These are phyloP conservation scores for Cyclotella distinguenda DNA, from an alignment of 108 stramenopile genomes.

Conservation along the genomic window DNA sequence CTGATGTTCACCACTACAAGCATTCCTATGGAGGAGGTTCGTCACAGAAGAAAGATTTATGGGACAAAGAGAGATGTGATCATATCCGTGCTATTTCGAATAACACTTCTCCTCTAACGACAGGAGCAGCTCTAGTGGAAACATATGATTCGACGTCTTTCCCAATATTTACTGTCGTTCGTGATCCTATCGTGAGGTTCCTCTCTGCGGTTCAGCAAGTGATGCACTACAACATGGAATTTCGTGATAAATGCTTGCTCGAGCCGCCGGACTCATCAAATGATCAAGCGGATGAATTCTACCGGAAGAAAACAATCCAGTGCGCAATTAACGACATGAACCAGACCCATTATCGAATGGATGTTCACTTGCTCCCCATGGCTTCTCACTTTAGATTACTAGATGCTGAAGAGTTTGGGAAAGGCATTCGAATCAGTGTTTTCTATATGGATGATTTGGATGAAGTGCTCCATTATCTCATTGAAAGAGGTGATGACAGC, in stretches of 20 bases:
- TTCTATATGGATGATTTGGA: slow-evolving; percentile 18
- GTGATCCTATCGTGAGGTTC: slow-evolving; percentile 37
- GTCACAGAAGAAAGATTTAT: neutral
- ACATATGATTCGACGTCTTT: too few relatives aligned
- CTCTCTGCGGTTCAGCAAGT: slow-evolving; percentile 26
- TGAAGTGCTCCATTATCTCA: slow-evolving; percentile 3
- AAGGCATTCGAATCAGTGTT: slow-evolving; percentile 12
- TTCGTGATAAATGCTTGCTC: slow-evolving; percentile 18
- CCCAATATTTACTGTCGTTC: slow-evolving; percentile 35
- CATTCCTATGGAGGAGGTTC: slow-evolving; percentile 21
- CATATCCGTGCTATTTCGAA: slow-evolving; percentile 15
- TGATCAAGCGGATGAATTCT: neutral
- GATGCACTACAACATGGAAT: slow-evolving; percentile 30
- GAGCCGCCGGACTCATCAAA: neutral
- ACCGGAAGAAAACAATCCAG: slow-evolving; percentile 10
- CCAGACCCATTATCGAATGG: slow-evolving; percentile 15
- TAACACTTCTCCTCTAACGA: too few relatives aligned
- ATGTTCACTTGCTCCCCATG: slow-evolving; percentile 30
- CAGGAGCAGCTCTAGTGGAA: too few relatives aligned
- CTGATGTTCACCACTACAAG: slow-evolving; percentile 20
- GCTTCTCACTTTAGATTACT: slow-evolving; percentile 27
- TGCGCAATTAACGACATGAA: slow-evolving; percentile 25
- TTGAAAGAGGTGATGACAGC: neutral
- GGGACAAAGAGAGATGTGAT: slow-evolving; percentile 14
- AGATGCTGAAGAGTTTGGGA: neutral